phyloP scores from a whole-genome alignment of 495 filamentous ascomycete genomes.

The Aspergillus cristatus region DNA sequence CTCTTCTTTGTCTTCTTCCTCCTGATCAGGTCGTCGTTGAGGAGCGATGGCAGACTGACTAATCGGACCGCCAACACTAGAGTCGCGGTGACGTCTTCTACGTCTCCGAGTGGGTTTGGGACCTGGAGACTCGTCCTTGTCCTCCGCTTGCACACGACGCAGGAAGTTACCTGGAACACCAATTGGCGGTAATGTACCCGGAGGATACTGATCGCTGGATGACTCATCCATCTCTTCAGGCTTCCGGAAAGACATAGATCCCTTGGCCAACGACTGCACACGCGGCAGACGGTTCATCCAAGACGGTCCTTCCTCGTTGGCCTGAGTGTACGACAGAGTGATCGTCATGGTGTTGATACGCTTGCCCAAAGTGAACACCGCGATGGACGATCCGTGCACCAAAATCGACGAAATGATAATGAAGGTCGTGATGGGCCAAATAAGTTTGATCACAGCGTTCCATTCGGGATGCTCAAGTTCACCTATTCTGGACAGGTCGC shows the following conservation, averaged over 20 bases:
- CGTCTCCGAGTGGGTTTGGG: constrained; percentile 53
- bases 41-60: constrained; percentile 85
- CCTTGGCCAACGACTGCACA: constrained; percentile 70
- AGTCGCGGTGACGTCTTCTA: constrained; percentile 61
- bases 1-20: constrained; percentile 24
- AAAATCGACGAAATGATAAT: constrained; percentile 90
- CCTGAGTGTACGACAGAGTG: constrained; percentile 89
- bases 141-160: constrained; percentile 71
- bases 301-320: constrained; percentile 76
- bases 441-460: constrained; percentile 60
- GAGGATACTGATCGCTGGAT: constrained; percentile 57
- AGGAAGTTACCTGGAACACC: constrained; percentile 72
- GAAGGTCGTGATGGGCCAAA: constrained; percentile 96
- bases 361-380: constrained; percentile 96
- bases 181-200: constrained; percentile 71
- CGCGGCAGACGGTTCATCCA: constrained; percentile 95
- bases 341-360: constrained; percentile 95
- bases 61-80: constrained; percentile 78
- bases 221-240: constrained; percentile 43
- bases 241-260: constrained; percentile 72
- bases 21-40: constrained; percentile 36
- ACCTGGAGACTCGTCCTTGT: constrained; percentile 44
- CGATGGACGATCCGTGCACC: constrained; percentile 95
- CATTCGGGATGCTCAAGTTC: constrained; percentile 35
- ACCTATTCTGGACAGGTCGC: constrained; percentile 43